phyloP scores from a whole-genome alignment of 129 eudicot genomes.

The Centella asiatica region DNA sequence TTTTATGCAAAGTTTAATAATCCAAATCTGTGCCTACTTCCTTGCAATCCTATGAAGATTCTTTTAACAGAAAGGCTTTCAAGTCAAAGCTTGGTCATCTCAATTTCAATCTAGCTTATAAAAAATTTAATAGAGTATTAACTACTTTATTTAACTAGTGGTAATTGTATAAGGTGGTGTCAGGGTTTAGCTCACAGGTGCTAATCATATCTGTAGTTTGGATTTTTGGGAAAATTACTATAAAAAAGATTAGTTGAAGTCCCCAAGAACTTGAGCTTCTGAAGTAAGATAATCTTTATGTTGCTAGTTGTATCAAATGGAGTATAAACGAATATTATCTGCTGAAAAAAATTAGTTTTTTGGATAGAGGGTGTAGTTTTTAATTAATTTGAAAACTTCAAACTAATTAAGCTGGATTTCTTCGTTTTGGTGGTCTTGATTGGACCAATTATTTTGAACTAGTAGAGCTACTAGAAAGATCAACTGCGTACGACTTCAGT shows the following conservation, averaged over 20 bases:
- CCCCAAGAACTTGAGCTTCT: too few species aligned
- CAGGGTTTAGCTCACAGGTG: background rate
- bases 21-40: slow-evolving; percentile 3
- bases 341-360: too few species aligned
- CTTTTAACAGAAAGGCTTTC: background rate
- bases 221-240: background rate
- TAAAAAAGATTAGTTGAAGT: too few species aligned
- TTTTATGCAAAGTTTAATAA: background rate
- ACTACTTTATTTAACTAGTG: background rate
- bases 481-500: slow-evolving; percentile 1
- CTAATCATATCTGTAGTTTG: background rate
- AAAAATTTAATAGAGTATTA: background rate
- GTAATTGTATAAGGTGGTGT: background rate
- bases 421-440: background rate
- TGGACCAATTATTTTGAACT: background rate
- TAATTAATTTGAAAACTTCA: too few species aligned
- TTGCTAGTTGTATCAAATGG: too few species aligned
- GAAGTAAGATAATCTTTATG: too few species aligned
- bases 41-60: background rate
- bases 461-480: background rate
- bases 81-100: slow-evolving; percentile 5
- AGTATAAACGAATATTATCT: too few species aligned
- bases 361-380: too few species aligned
- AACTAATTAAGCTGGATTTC: background rate
- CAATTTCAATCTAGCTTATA: background rate